Conservation (phyloP, 331 rosid species). For the Quercus tomentella region DNA sequence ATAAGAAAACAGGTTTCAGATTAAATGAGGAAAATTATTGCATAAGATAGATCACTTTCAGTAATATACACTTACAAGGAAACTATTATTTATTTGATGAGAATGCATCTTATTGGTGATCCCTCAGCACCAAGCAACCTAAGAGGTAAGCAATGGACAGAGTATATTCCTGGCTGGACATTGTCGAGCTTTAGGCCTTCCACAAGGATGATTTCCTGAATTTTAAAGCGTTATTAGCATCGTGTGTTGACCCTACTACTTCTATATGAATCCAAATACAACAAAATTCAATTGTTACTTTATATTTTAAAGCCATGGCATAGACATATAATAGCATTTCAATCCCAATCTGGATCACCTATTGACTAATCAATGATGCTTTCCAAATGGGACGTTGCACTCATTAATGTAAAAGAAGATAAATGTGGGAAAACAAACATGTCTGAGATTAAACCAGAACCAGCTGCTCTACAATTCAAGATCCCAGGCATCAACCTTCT, state of each 20-base stretch:
- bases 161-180: slow-evolving; percentile 54
- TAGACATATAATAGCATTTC: not conserved
- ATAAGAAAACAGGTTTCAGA: not conserved
- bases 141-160: slow-evolving; percentile 76
- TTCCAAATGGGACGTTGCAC: not conserved
- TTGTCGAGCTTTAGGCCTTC: slow-evolving; percentile 84
- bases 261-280: not conserved
- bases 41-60: not conserved
- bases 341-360: not conserved
- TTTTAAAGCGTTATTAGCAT: slow-evolving; percentile 23
- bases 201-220: slow-evolving; percentile 89
- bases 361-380: not conserved
- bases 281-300: not conserved
- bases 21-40: not conserved
- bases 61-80: slow-evolving; percentile 2
- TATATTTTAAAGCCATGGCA: not conserved
- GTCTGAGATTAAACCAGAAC: not conserved
- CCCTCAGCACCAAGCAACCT: slow-evolving; percentile 90
- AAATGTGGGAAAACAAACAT: not conserved
- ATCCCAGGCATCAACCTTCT: not conserved
- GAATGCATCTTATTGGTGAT: slow-evolving; percentile 82
- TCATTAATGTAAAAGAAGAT: not conserved
- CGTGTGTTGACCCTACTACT: not conserved
- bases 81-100: slow-evolving; percentile 32
- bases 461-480: not conserved